These are phyloP conservation scores for Pythium graminicola DNA, from an alignment of 352 stramenopile species.

Conservation along the genomic window DNA sequence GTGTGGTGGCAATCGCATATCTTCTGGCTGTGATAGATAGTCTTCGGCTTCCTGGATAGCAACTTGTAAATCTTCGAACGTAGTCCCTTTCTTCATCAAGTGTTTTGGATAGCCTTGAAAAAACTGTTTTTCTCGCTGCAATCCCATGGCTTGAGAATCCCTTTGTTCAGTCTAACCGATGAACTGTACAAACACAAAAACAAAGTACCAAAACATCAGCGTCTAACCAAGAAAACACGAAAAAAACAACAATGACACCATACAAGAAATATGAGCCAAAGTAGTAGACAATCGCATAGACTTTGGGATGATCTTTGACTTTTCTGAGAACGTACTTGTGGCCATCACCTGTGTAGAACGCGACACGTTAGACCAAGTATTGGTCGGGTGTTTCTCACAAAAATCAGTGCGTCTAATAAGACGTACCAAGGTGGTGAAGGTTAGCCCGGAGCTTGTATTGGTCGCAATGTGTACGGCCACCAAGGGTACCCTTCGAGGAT, in stretches of 20 bases:
- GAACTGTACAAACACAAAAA: slow-evolving; percentile 31
- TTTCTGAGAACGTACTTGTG: slow-evolving; percentile 69
- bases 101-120: slow-evolving; percentile 59
- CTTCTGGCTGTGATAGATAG: slow-evolving; percentile 64
- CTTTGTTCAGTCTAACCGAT: slow-evolving; percentile 54
- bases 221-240: background rate
- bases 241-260: slow-evolving; percentile 14
- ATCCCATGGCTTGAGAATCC: slow-evolving; percentile 63
- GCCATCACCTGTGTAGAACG: slow-evolving; percentile 32
- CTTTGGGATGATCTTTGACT: slow-evolving; percentile 55
- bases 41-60: slow-evolving; percentile 72
- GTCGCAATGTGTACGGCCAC: slow-evolving; percentile 87
- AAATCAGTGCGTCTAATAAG: background rate
- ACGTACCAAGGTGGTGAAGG: slow-evolving; percentile 52
- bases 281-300: slow-evolving; percentile 80
- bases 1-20: slow-evolving; percentile 60
- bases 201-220: background rate
- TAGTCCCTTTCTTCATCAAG: slow-evolving; percentile 56
- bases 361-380: background rate
- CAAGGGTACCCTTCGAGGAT: slow-evolving; percentile 81
- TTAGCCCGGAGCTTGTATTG: slow-evolving; percentile 61
- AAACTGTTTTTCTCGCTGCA: slow-evolving; percentile 60
- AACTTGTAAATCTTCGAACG: slow-evolving; percentile 38
- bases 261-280: slow-evolving; percentile 83
- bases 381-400: no score